Conservation (phyloP, 2,329 filamentous ascomycete genomes). For the Pseudogymnoascus sp. region DNA sequence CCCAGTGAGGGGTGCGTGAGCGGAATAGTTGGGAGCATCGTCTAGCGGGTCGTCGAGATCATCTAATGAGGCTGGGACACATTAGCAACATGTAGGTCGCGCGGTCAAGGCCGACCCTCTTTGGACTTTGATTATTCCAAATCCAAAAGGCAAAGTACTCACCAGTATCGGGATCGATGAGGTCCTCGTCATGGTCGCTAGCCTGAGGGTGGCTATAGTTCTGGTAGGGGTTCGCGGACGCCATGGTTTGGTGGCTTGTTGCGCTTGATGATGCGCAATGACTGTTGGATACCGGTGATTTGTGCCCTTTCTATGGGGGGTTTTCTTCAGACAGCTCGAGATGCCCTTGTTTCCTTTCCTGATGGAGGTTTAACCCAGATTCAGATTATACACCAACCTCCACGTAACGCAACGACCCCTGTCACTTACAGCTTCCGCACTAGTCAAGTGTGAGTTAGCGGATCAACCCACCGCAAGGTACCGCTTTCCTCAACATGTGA, state of each 20-base stretch:
- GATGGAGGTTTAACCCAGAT: neutral
- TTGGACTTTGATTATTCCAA: slow-evolving; percentile 6
- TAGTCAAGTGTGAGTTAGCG: neutral
- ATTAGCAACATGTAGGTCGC: slow-evolving; percentile 15
- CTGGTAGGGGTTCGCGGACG: slow-evolving; percentile 39
- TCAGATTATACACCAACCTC: neutral
- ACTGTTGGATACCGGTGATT: neutral
- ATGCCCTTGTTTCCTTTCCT: neutral
- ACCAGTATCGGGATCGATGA: slow-evolving; percentile 77
- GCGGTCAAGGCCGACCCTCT: neutral
- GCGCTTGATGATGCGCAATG: slow-evolving; percentile 5
- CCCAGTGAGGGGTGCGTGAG: slow-evolving; percentile 72
- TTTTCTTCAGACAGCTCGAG: neutral
- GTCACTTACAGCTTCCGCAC: neutral
- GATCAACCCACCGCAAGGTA: neutral
- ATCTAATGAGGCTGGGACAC: slow-evolving; percentile 64
- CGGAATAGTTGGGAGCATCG: slow-evolving; percentile 46
- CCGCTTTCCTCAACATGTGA: neutral
- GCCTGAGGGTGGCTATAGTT: slow-evolving; percentile 54
- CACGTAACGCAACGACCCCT: slow-evolving; percentile 7
- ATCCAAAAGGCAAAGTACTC: slow-evolving; percentile 21
- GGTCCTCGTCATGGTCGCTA: slow-evolving; percentile 48
- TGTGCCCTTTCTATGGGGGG: neutral
- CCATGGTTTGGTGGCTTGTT: slow-evolving; percentile 20
- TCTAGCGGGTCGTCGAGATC: slow-evolving; percentile 85